Base-by-base conservation (phyloP, 2,329 filamentous ascomycete species). In the Ceratocystis variospora region DNA sequence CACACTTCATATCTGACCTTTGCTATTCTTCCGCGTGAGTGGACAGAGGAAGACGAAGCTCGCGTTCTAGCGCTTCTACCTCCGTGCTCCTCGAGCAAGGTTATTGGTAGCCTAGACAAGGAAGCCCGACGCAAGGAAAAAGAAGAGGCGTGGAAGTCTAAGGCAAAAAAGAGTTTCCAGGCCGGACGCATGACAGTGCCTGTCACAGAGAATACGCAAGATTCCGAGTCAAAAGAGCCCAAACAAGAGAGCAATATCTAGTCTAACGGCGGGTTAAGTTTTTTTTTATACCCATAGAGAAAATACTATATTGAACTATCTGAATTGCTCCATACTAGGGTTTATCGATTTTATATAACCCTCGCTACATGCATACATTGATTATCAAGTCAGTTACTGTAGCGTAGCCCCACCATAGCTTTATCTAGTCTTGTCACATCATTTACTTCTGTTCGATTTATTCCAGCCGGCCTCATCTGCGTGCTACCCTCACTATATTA, bases 1-100 rank as follows among this genome's bases (percentile, higher is more conserved):
- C 94, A 99, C 76, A 99, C 94, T 0, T 94, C 89, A n/a, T 99
- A 99, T 74, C 81, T 99, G 3, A 88, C 95, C 3, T 99, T 99
- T 77, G 94, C 94, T 0, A 79, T 94, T 2, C 76, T 99, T 68
- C 93, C 94, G n/a, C 81, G 85, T 55, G 86, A 89, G 69, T 99
- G 94, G 94, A 86, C 80, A 0, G 87, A 84, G 45, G 88, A 88
- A 68, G 90, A 96, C 70, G 94, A 99, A 76, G 81, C 81, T 41
- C 80, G 81, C 37, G 85, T 86, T 63, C 77, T 81, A 70, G 79
- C 81, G 64, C 44, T 66, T 28, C 83, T 81, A 69, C 90, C 86
- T 83, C 84, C 85, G 0, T 80, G 79, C 31, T 76, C 78, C 48
- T 80, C 83, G 71, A 77, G 73, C 64, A 78, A 76, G 69, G 78